phyloP scores from a whole-genome alignment of 768 basidiomycete genomes.

The Suillus subalutaceus region DNA sequence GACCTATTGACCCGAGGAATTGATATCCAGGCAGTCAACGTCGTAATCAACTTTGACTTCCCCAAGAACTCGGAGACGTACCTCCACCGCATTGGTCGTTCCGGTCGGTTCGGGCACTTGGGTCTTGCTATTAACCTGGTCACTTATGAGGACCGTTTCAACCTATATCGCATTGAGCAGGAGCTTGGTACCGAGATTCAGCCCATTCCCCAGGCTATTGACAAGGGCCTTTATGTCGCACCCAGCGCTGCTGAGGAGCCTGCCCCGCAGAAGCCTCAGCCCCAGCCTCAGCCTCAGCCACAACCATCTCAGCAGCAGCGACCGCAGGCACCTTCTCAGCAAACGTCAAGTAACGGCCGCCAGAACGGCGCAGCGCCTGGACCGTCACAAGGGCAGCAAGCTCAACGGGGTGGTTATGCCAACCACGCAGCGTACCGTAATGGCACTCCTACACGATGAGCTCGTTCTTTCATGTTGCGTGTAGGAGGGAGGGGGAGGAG shows the following conservation, averaged over 20 bases:
- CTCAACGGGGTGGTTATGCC: constrained; percentile 23
- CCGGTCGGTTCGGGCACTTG: constrained; percentile 95
- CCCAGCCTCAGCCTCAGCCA: constrained; percentile 40
- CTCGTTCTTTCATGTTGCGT: constrained; percentile 3
- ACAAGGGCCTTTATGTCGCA: constrained; percentile 91
- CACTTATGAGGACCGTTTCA: constrained; percentile 97
- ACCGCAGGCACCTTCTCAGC: constrained; percentile 32
- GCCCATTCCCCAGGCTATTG: constrained; percentile 90
- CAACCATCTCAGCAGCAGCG: constrained; percentile 34
- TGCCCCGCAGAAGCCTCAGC: constrained; percentile 47
- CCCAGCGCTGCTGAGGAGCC: constrained; percentile 54
- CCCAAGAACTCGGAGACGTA: constrained; percentile 99
- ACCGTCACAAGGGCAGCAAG: constrained; percentile 24
- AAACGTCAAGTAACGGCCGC: constrained; percentile 30
- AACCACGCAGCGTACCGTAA: constrained; percentile 30
- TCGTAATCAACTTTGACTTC: constrained; percentile 99
- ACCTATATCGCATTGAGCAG: constrained; percentile 97
- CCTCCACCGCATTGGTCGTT: constrained; percentile 97
- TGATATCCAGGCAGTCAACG: constrained; percentile 99
- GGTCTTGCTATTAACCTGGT: constrained; percentile 98
- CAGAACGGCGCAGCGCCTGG: constrained; percentile 26
- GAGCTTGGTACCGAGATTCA: constrained; percentile 98
- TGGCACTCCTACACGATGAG: constrained; percentile 33
- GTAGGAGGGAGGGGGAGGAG: neutral
- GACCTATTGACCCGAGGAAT: constrained; percentile 99